These are phyloP conservation scores for Fusarium udum DNA, from an alignment of 2,329 filamentous ascomycete species.

Conservation along the genomic window DNA sequence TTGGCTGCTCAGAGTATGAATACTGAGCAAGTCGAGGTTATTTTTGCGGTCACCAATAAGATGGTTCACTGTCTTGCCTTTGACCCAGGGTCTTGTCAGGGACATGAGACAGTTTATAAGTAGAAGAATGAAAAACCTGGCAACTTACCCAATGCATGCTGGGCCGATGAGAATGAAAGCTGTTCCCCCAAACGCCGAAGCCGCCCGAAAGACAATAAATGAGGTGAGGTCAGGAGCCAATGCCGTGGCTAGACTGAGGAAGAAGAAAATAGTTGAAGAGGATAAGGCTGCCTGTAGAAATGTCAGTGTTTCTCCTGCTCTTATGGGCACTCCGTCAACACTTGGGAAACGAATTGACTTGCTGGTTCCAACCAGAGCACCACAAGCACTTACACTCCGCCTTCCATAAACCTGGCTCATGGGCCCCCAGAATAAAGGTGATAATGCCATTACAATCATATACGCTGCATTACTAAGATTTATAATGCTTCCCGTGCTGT, in stretches of 20 bases:
- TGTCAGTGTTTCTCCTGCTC: not conserved
- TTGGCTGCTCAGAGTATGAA: not conserved
- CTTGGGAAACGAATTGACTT: not conserved
- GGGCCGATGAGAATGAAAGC: slow-evolving; percentile 78
- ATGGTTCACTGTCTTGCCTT: not conserved
- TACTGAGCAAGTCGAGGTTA: not conserved
- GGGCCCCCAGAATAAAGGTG: slow-evolving; percentile 76
- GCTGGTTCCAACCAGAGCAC: not conserved
- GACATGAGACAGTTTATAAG: not conserved
- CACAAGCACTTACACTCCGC: slow-evolving; percentile 57
- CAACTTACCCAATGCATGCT: slow-evolving; percentile 69
- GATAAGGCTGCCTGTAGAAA: slow-evolving; percentile 54
- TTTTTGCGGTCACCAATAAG: not conserved
- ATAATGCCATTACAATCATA: slow-evolving; percentile 76
- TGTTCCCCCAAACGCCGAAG: slow-evolving; percentile 80
- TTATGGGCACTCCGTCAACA: not conserved
- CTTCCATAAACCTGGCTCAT: slow-evolving; percentile 73
- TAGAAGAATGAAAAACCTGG: not conserved
- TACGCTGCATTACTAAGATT: slow-evolving; percentile 81
- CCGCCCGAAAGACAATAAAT: slow-evolving; percentile 78
- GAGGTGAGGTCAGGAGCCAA: slow-evolving; percentile 74
- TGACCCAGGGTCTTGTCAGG: not conserved
- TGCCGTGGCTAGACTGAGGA: slow-evolving; percentile 76
- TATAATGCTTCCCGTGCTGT: slow-evolving; percentile 74
- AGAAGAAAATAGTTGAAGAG: slow-evolving; percentile 71